These are phyloP conservation scores for Lycium barbarum DNA, from an alignment of 257 asterid genomes.

Conservation along the genomic window DNA sequence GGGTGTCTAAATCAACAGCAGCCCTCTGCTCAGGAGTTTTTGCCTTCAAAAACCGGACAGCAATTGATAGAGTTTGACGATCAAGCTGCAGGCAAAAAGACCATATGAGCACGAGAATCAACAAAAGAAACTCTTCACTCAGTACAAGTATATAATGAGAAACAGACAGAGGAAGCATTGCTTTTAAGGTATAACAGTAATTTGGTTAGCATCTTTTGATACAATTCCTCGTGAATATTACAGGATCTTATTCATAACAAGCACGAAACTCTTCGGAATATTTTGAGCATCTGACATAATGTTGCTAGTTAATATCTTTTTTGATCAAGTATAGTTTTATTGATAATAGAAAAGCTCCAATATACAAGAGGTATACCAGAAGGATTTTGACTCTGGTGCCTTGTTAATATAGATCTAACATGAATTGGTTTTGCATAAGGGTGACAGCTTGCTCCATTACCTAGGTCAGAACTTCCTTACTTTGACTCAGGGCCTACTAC, in stretches of 20 bases:
- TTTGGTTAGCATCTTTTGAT: background rate
- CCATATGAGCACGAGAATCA: slow-evolving; percentile 1
- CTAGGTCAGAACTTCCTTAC: too few species aligned
- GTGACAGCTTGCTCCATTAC: too few species aligned
- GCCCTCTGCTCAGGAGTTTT: slow-evolving; percentile 99
- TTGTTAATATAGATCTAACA: background rate
- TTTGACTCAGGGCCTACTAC: too few species aligned
- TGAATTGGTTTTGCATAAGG: background rate
- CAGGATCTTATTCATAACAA: slow-evolving; percentile 5
- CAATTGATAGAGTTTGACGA: slow-evolving; percentile 76
- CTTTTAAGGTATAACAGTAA: background rate
- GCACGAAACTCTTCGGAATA: background rate
- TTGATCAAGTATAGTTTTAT: background rate
- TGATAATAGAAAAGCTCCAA: background rate
- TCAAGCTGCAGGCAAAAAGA: slow-evolving; percentile 62
- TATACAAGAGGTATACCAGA: too few species aligned
- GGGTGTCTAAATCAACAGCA: slow-evolving; percentile 98
- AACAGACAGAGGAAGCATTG: background rate
- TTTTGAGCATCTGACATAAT: background rate
- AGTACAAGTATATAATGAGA: background rate
- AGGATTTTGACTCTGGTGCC: background rate
- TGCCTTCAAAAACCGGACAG: slow-evolving; percentile 86
- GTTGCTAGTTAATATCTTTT: background rate
- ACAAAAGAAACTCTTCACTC: background rate
- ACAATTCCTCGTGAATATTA: background rate